These are phyloP conservation scores for Pythium sp. DNA, from an alignment of 352 stramenopile genomes.

Conservation along the genomic window DNA sequence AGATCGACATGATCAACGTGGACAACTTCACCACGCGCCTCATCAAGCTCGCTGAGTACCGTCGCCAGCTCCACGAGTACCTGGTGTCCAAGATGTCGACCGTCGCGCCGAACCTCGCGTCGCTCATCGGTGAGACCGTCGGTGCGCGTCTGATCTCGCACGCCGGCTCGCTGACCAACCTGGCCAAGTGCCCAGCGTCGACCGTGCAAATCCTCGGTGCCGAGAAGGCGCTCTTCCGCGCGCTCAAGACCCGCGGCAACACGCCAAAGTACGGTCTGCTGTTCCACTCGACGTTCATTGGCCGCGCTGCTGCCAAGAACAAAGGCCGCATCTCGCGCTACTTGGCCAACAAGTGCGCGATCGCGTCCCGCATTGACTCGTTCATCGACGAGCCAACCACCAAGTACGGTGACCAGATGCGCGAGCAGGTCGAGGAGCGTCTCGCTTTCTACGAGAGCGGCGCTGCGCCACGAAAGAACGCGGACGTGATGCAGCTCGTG, in stretches of 20 bases:
- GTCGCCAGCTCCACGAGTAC: conserved; percentile 94
- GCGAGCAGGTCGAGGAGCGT: conserved; percentile 99
- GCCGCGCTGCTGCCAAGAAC: conserved; percentile 98
- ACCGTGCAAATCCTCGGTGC: conserved; percentile 99
- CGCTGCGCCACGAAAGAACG: conserved; percentile 96
- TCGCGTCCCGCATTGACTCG: conserved; percentile 99
- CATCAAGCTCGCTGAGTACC: conserved; percentile 98
- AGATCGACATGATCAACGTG: conserved; percentile 99
- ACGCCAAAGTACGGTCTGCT: conserved; percentile 99
- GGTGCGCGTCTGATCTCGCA: conserved; percentile 99
- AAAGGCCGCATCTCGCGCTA: conserved; percentile 99
- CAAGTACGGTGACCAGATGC: conserved; percentile 98
- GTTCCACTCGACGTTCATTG: conserved; percentile 99
- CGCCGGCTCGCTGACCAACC: conserved; percentile 97
- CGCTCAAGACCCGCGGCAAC: conserved; percentile 99
- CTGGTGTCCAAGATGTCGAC: conserved; percentile 97
- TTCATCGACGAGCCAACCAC: conserved; percentile 96
- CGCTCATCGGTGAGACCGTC: conserved; percentile 99
- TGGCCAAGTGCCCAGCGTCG: conserved; percentile 99
- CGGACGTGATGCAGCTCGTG: conserved; percentile 98
- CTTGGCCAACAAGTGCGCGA: conserved; percentile 99
- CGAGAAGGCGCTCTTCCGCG: conserved; percentile 99
- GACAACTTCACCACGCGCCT: conserved; percentile 98
- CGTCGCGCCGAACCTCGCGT: conserved; percentile 98
- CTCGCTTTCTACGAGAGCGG: conserved; percentile 99